Evolutionary conservation across 495 filamentous ascomycete genomes (phyloP), one percentile per base, ranked within the genome.

Genomic region (Amphirosellinia nigrospora): DNA sequence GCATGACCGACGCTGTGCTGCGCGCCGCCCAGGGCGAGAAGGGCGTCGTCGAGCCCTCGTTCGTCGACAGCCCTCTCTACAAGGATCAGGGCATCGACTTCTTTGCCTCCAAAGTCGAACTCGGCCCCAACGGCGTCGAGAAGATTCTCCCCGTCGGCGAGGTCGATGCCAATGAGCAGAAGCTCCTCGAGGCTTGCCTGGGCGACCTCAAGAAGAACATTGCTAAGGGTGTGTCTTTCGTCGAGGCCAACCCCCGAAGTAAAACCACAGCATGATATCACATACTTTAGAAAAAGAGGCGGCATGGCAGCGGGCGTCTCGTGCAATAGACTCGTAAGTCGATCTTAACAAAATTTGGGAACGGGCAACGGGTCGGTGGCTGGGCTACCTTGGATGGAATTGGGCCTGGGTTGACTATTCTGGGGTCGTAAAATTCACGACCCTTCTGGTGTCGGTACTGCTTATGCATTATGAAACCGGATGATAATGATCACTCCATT

Each of bases 31-130:
- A 97, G 81, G 96, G 96, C 71, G 88, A 97, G 88, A 97, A 95
- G 89, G 93, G 93, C 78, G 91, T 99, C 69, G 81, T 96, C 70
- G 96, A 99, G 89, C 95, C 96, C 69, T 94, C 94, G 69, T 99
- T 97, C 79, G 94, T 99, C 76, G 94, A 99, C 81, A 93, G 89
- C 83, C 94, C 96, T 63, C 89, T 99, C 68, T 98, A 92, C 92
- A 97, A 97, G 91, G 93, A 97, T 83, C 89, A 95, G 85, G 96
- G 94, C 75, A 86, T 94, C 78, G 91, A 97, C 68, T 99, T 94
- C 91, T 99, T 99, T 86, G 90, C 94, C 78, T 93, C 91, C 80
- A 89, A 86, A 79, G 93, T 99, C 75, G 93, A 97, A 88, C 91
- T 99, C 75, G 96, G 96, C 83, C 94, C 94, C 74, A 93, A 94